Conservation (phyloP, 495 filamentous ascomycete species). For the Trichoderma virens region DNA sequence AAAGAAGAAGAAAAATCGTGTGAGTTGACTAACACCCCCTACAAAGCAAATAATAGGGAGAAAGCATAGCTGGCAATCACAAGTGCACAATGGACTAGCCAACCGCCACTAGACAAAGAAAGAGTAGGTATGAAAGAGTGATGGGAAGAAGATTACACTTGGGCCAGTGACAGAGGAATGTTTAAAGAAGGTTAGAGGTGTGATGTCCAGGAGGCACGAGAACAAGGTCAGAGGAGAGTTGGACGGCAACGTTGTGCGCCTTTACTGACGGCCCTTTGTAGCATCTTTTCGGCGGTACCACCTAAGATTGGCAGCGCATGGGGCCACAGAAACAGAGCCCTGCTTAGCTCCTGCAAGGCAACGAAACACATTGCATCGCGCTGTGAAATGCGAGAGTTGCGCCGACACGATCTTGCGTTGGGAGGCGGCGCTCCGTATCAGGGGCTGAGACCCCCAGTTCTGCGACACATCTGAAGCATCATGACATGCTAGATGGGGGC, state of each 20-base stretch:
- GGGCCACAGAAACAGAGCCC: constrained; percentile 4
- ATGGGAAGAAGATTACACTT: neutral
- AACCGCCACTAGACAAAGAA: neutral
- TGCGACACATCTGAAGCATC: constrained; percentile 43
- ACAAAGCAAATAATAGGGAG: neutral
- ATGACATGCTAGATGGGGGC: constrained; percentile 5
- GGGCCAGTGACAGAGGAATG: neutral
- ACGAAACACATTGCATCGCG: constrained; percentile 3
- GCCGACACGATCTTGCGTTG: neutral
- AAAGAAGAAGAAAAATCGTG: neutral
- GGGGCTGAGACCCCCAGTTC: constrained; percentile 26
- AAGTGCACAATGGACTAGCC: neutral
- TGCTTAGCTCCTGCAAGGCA: neutral
- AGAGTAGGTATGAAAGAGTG: neutral
- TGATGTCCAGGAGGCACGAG: neutral
- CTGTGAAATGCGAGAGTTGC: neutral
- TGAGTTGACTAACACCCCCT: neutral
- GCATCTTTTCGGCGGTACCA: constrained; percentile 1
- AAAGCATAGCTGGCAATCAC: neutral
- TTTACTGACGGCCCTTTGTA: neutral
- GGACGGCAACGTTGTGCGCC: neutral
- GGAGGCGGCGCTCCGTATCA: constrained; percentile 6
- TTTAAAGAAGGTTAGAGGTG: neutral
- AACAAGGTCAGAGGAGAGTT: neutral
- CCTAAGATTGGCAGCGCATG: neutral